Conservation (phyloP, 106 monocot species). For the Triglochin maritima region DNA sequence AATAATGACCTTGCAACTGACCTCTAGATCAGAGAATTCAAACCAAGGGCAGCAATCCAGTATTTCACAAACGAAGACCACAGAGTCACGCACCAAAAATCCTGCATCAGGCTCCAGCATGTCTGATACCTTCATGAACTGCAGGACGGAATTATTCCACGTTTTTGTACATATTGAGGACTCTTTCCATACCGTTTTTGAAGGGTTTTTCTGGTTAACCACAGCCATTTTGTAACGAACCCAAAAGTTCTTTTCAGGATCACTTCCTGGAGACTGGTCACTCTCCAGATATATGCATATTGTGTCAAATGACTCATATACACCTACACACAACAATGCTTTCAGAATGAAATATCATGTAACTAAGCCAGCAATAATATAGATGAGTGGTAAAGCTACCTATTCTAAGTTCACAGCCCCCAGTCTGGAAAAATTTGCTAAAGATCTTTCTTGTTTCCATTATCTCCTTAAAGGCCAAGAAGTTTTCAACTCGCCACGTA, state of each 20-base stretch:
- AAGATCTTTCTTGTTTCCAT: conserved; percentile 98
- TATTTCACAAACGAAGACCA: conserved; percentile 88
- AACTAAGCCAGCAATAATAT: not conserved
- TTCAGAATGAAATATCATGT: not conserved
- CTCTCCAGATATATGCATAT: conserved; percentile 99
- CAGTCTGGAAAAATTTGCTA: conserved; percentile 92
- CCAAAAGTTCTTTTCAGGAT: conserved; percentile 95
- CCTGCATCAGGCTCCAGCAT: conserved; percentile 84
- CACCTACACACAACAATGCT: conserved; percentile 41
- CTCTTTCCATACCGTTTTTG: conserved; percentile 93
- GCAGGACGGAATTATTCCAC: conserved; percentile 97
- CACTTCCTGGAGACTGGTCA: conserved; percentile 77
- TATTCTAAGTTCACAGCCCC: conserved; percentile 91
- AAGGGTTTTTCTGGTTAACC: conserved; percentile 73
- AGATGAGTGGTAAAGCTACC: conserved; percentile 22
- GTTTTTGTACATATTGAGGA: conserved; percentile 96
- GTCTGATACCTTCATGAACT: conserved; percentile 98
- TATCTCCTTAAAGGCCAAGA: conserved; percentile 94
- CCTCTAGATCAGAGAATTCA: conserved; percentile 96
- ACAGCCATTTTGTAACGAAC: conserved; percentile 88
- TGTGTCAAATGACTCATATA: conserved; percentile 96
- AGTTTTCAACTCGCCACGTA: conserved; percentile 93
- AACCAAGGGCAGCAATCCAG: conserved; percentile 97
- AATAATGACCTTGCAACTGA: conserved; percentile 14
- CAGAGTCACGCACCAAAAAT: conserved; percentile 79